phyloP scores from a whole-genome alignment of 1,284 basidiomycete genomes.

The Laetiporus sulphureus region DNA sequence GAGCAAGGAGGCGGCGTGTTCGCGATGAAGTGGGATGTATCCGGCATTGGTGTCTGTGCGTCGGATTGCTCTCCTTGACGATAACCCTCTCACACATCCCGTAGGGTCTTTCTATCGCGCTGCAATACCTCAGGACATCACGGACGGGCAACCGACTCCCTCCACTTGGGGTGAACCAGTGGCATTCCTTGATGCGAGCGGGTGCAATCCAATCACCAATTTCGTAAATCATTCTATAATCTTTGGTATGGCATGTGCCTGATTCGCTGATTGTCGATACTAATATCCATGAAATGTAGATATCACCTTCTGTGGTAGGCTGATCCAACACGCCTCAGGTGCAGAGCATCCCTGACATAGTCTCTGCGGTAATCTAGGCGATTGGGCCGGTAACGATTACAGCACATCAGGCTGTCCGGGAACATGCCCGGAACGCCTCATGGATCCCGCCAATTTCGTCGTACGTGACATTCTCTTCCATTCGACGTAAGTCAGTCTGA shows the following conservation, averaged over 20 bases:
- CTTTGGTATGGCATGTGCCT: conserved; percentile 37
- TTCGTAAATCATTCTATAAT: conserved; percentile 61
- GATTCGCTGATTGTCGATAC: conserved; percentile 8
- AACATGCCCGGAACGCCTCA: conserved; percentile 56
- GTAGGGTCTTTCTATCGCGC: conserved; percentile 72
- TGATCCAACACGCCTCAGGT: conserved; percentile 2
- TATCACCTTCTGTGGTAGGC: conserved; percentile 73
- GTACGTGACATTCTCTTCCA: conserved; percentile 28
- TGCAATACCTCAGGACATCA: conserved; percentile 62
- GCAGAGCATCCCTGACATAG: too few relatives aligned
- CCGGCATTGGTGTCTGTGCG: conserved; percentile 66
- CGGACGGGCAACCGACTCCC: conserved; percentile 45
- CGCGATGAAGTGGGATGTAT: conserved; percentile 74
- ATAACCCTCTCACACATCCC: not conserved
- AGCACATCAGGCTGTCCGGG: conserved; percentile 68
- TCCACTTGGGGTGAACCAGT: conserved; percentile 58
- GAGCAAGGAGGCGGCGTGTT: conserved; percentile 69
- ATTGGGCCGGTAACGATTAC: conserved; percentile 79
- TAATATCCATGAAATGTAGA: conserved; percentile 33
- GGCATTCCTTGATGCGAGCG: conserved; percentile 47
- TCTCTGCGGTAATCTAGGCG: too few relatives aligned
- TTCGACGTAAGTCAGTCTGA: conserved; percentile 5
- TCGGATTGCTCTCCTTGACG: conserved; percentile 8
- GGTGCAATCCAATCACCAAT: conserved; percentile 52
- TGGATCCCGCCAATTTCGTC: conserved; percentile 64